Percentiles rank a stretch among this genome's conserved stretches.
Evolutionary conservation across 129 eudicot genomes (phyloP).

Genomic region (Arctium lappa): DNA sequence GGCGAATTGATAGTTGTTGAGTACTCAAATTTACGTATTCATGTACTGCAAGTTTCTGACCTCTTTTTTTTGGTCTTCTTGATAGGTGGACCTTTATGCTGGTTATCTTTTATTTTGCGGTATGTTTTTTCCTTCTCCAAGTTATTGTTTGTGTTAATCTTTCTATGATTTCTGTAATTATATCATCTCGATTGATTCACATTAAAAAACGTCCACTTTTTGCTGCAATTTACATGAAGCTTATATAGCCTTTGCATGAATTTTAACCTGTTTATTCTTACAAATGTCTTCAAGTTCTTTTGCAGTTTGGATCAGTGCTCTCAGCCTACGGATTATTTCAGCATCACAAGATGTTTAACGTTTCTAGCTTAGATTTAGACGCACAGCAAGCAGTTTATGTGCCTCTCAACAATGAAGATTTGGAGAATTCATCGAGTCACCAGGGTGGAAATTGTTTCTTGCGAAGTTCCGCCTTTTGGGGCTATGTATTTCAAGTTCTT

Average conservation of each 20-base stretch:
- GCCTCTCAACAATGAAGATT: slow-evolving; percentile 37
- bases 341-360: slow-evolving; percentile 27
- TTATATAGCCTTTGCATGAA: slow-evolving; percentile 11
- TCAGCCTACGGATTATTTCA: slow-evolving; percentile 61
- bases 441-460: slow-evolving; percentile 22
- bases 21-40: background rate
- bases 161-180: background rate
- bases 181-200: background rate
- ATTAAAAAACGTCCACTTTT: background rate
- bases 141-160: background rate
- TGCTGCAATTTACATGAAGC: slow-evolving; percentile 1
- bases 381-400: slow-evolving; percentile 45
- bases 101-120: slow-evolving; percentile 86
- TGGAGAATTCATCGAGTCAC: slow-evolving; percentile 30
- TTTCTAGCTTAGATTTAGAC: slow-evolving; percentile 21
- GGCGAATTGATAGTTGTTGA: background rate
- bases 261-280: slow-evolving; percentile 25
- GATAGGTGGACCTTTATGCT: slow-evolving; percentile 85
- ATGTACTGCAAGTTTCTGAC: slow-evolving; percentile 21
- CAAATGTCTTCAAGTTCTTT: slow-evolving; percentile 19
- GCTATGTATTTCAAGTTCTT: slow-evolving; percentile 54
- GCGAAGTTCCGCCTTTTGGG: slow-evolving; percentile 33
- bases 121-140: slow-evolving; percentile 29
- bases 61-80: slow-evolving; percentile 27
- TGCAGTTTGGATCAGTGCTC: slow-evolving; percentile 67